A percentile compares a stretch with the other conserved stretches of the same genome.
These are phyloP conservation scores for Boeremia lycopersici DNA, from an alignment of 2,329 filamentous ascomycete genomes.

Conservation along the genomic window DNA sequence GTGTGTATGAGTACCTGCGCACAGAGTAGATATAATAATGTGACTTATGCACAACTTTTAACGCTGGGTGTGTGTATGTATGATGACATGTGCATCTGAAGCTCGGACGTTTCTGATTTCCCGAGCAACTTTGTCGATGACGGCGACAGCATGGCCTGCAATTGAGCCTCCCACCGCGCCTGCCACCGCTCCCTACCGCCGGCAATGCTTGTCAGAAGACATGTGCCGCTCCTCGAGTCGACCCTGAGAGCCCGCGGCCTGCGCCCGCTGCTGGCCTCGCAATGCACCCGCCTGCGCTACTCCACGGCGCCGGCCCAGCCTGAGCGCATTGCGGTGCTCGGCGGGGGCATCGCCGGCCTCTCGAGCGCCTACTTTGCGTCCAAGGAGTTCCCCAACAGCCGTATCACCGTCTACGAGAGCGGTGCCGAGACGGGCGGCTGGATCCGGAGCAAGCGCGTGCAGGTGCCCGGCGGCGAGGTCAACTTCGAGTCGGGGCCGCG, in stretches of 20 bases:
- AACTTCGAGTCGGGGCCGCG: conserved; percentile 85
- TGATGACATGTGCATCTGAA: conserved; percentile 19
- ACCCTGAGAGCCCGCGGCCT: conserved; percentile 36
- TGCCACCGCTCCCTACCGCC: conserved; percentile 25
- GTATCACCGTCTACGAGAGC: conserved; percentile 83
- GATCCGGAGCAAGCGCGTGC: conserved; percentile 71
- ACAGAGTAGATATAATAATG: too few species aligned
- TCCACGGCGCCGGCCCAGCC: conserved; percentile 34
- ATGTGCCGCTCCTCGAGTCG: conserved; percentile 42
- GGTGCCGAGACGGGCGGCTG: conserved; percentile 77
- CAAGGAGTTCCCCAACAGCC: conserved; percentile 68
- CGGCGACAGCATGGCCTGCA: conserved; percentile 15
- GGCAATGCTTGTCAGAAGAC: conserved; percentile 47
- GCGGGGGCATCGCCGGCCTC: conserved; percentile 59
- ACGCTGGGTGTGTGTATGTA: too few species aligned
- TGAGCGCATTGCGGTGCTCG: conserved; percentile 56
- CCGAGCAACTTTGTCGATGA: conserved; percentile 16
- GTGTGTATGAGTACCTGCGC: too few species aligned
- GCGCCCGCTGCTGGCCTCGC: conserved; percentile 27
- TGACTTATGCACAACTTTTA: too few species aligned
- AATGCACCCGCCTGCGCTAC: conserved; percentile 19
- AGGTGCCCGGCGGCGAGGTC: conserved; percentile 67
- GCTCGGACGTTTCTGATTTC: conserved; percentile 19
- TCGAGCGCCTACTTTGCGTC: conserved; percentile 71
- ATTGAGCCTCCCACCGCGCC: conserved; percentile 13